A percentile compares a stretch with the other conserved stretches of the same genome.
These are phyloP conservation scores for Sphagnum fallax DNA, from an alignment of 228 moss, liverwort and hornwort genomes.

Conservation along the genomic window DNA sequence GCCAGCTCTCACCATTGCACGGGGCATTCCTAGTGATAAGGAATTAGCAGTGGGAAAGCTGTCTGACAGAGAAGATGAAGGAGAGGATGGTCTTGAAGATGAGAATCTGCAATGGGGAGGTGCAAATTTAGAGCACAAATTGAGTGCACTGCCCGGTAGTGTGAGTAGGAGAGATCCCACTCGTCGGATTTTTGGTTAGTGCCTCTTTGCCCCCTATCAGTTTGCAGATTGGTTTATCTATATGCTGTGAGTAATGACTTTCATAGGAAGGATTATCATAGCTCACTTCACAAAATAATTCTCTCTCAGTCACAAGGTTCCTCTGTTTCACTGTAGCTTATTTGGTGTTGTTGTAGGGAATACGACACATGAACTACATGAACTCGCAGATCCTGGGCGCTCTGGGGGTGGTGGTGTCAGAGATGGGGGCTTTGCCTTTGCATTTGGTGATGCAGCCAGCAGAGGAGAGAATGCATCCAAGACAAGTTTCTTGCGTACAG, in stretches of 20 bases:
- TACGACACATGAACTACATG: conserved; percentile 10
- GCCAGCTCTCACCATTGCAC: conserved; percentile 36
- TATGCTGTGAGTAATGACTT: too few species aligned
- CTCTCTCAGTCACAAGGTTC: neutral
- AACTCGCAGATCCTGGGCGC: conserved; percentile 12
- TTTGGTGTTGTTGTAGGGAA: conserved; percentile 4
- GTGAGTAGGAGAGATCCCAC: conserved; percentile 9
- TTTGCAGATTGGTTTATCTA: too few species aligned
- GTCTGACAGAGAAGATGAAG: conserved; percentile 33
- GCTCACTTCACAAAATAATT: too few species aligned
- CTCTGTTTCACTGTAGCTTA: neutral
- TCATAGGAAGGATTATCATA: too few species aligned
- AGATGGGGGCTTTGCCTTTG: conserved; percentile 23
- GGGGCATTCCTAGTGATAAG: conserved; percentile 36
- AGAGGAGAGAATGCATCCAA: conserved; percentile 34
- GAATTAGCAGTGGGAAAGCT: conserved; percentile 18
- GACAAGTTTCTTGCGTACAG: conserved; percentile 60
- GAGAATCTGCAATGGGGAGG: conserved; percentile 15
- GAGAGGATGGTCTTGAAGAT: conserved; percentile 26
- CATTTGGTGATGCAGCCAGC: conserved; percentile 19
- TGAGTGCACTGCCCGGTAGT: conserved; percentile 16
- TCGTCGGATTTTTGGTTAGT: conserved; percentile 9
- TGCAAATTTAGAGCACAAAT: conserved; percentile 20
- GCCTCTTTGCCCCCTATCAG: neutral
- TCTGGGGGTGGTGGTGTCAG: conserved; percentile 13